Evolutionary conservation across 371 early-diverging fungal genomes (phyloP), one percentile per base, ranked within the genome.

Genomic region (Lichtheimia corymbifera): DNA sequence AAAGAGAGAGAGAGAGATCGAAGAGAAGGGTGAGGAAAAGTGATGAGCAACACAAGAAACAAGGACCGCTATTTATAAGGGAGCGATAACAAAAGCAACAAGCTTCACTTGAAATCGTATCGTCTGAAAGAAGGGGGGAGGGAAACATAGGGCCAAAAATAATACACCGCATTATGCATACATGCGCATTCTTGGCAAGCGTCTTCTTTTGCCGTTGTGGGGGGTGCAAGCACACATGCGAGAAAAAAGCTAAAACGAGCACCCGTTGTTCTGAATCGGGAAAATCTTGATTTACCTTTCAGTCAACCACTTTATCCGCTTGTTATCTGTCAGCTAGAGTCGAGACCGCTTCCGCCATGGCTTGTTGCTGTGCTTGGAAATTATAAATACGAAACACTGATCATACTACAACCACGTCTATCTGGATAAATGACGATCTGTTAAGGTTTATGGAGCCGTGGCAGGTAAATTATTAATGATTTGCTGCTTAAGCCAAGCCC

Each of bases 1-100:
- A 57, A 50, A 54, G 25, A 49, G 55, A 55, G 13, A 30, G 50
- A 45, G 54, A 42, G 40, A 40, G 11, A 47, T n/a, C 7, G 18
- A 47, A 47, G 17, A 17, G n/a, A 22, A 22, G 14, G 17, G 47
- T 47, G 47, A 18, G 47, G 35, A 35, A 35, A 35, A 35, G 35
- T 35, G 35, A 35, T 35, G 35, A 35, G 35, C 35, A 35, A 35
- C 35, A 35, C 5, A 35, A 35, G 35, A 35, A 35, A 35, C 35
- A 35, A 35, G 11, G 35, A 35, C 35, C 22, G 17, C 47, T 47
- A 47, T 47, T 47, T 47, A 47, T 47, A 47, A 18, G 18, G 22
- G 47, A n/a, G 18, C 17, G 22, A 47, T 22, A 47, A 22, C 47
- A 47, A 17, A 47, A 18, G 47, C 17, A 47, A 22, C 18, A n/a